Conservation (phyloP, 352 stramenopile species). For the Pythium aristosporum region DNA sequence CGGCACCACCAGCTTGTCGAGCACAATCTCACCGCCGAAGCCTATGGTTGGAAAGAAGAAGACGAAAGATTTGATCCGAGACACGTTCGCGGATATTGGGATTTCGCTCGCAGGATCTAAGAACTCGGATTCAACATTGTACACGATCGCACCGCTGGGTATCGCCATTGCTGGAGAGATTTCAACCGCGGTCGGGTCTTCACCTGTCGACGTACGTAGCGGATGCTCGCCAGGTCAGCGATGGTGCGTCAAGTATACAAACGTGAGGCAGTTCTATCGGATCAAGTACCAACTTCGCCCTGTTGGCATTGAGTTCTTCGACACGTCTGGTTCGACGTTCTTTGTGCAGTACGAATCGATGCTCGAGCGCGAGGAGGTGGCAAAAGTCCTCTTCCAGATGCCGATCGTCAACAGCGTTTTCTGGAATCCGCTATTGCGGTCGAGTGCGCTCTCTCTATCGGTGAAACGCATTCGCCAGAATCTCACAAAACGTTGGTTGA, state of each 20-base stretch:
- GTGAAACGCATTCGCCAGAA: constrained; percentile 67
- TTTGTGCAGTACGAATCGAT: constrained; percentile 70
- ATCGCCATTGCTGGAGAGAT: not conserved
- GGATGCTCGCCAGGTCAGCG: constrained; percentile 21
- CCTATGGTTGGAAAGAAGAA: constrained; percentile 38
- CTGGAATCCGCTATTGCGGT: constrained; percentile 69
- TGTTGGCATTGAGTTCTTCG: constrained; percentile 76
- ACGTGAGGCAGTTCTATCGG: constrained; percentile 74
- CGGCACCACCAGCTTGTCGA: not conserved
- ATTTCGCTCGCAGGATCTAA: constrained; percentile 47
- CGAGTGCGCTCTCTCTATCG: constrained; percentile 56
- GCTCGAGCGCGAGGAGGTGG: constrained; percentile 55
- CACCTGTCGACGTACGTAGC: not conserved
- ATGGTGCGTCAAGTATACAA: constrained; percentile 63
- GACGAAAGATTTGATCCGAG: constrained; percentile 49
- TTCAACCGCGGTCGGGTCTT: not conserved
- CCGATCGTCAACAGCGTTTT: constrained; percentile 81
- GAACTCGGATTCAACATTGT: constrained; percentile 32
- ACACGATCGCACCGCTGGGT: constrained; percentile 37
- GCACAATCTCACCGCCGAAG: constrained; percentile 27
- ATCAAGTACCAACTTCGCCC: constrained; percentile 81
- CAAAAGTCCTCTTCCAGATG: constrained; percentile 78
- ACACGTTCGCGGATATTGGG: constrained; percentile 51
- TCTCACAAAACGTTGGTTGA: constrained; percentile 70
- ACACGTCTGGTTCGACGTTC: constrained; percentile 62